Percentiles rank a stretch among this genome's conserved stretches.
Conservation (phyloP, 1,139 yeast genomes). For the Sugiyamaella neomexicana region DNA sequence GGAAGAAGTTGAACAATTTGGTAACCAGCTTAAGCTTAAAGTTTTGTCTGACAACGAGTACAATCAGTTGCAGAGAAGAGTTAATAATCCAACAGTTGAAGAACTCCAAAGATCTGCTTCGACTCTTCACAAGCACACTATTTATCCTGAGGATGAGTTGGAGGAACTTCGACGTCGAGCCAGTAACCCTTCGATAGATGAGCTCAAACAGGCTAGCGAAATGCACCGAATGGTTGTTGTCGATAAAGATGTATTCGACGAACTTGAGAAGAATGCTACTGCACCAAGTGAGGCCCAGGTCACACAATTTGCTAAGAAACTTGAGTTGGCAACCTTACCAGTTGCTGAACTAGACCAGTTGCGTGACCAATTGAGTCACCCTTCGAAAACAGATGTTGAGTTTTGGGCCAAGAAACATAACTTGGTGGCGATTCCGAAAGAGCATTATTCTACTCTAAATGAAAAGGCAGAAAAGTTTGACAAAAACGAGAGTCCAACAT, state of each 20-base stretch:
- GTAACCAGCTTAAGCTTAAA: constrained; percentile 33
- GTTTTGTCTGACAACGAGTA: constrained; percentile 26
- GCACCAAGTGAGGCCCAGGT: constrained; percentile 34
- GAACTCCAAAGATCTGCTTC: constrained; percentile 29
- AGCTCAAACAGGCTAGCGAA: constrained; percentile 30
- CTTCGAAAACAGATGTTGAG: constrained; percentile 44
- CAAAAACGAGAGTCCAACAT: constrained; percentile 24
- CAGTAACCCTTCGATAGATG: constrained; percentile 33
- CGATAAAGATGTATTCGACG: constrained; percentile 31
- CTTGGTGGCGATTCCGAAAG: constrained; percentile 50
- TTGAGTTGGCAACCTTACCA: constrained; percentile 37
- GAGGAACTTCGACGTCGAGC: constrained; percentile 31
- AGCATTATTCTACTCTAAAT: constrained; percentile 42
- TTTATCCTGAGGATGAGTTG: constrained; percentile 34
- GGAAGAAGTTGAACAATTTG: constrained; percentile 28
- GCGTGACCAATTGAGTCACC: constrained; percentile 28
- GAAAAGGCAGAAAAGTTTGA: constrained; percentile 26
- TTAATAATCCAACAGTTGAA: constrained; percentile 30
- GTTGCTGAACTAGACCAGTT: constrained; percentile 16
- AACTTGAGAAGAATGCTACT: constrained; percentile 30
- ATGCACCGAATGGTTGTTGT: constrained; percentile 27
- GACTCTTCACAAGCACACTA: constrained; percentile 30
- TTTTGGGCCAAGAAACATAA: constrained; percentile 51
- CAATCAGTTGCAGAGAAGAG: constrained; percentile 28
- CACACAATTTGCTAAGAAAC: constrained; percentile 34